Base-by-base conservation (phyloP, 192 early-diverging fungal genomes). In the Umbelopsis sp. region DNA sequence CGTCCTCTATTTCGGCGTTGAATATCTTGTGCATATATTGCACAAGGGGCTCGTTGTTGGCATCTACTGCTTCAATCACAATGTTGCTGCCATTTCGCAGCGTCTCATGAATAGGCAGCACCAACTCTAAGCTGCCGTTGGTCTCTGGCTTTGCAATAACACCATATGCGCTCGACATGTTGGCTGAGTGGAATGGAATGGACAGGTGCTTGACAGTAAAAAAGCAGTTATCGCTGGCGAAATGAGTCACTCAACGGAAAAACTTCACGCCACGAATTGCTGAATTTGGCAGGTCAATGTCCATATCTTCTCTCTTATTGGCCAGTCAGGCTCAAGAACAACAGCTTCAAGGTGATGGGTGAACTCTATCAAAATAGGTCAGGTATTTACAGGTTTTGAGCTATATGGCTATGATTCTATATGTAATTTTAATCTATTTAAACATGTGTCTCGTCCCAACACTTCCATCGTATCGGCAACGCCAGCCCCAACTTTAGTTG, bases 1-100 rank as follows among this genome's bases (percentile, higher is more conserved):
- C 92, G n/a, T 71, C 71, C 27, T 81, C 78, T 27, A 93, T 85
- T 53, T 90, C 88, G 3, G 67, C 55, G 65, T 91, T 93, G 67
- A 93, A 85, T 18, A 91, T 65, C 16, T 68, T 22, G 21, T 83
- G 82, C 52, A 90, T 77, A 51, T 72, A 67, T 18, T 66, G 37
- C 25, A 88, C 64, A 16, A 83, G 30, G 18, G 79, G 13, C 18
- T 47, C 21, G 49, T 75, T 67, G 58, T 16, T 49, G 21, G 75
- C 13, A 74, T 78, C 72, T 8, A 72, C 51, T 16, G 37, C 35
- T 27, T 77, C 71, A 16, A 69, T 45, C 20, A n/a, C 41, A 16
- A 61, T 52, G 37, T 23, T 10, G 22, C 30, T 49, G 33, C 70
- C 64, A 66, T 74, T 50, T 9, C 53, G 68, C 46, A 71, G 45